Evolutionary conservation across 495 filamentous ascomycete species (phyloP).

Genomic region (Talaromyces wortmannii): DNA sequence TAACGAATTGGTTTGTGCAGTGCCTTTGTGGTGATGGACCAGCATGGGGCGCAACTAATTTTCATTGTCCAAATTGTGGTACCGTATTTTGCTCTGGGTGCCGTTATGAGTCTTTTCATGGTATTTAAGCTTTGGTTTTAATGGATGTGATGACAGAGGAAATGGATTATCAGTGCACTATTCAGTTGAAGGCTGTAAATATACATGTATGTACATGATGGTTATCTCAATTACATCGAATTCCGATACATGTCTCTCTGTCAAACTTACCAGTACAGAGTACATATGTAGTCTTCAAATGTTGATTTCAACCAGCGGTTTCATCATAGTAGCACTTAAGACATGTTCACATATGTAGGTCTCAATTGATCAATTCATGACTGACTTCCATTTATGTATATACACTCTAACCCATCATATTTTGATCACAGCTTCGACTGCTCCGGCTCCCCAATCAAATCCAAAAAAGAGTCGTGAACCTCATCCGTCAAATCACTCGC

Average conservation of each 20-base stretch:
- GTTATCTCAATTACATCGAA: neutral
- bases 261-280: neutral
- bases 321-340: neutral
- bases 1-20: too few relatives aligned
- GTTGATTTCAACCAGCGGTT: neutral
- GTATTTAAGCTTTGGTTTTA: too few relatives aligned
- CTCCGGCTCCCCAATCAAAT: conserved; percentile 58
- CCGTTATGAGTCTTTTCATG: too few relatives aligned
- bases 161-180: too few relatives aligned
- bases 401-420: conserved; percentile 12
- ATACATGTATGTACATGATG: neutral
- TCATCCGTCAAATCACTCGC: conserved; percentile 92
- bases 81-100: too few relatives aligned
- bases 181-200: neutral
- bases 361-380: too few relatives aligned
- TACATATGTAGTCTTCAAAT: too few relatives aligned
- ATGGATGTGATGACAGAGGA: too few relatives aligned
- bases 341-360: too few relatives aligned
- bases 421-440: conserved; percentile 26
- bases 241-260: neutral
- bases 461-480: conserved; percentile 75
- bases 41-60: too few relatives aligned
- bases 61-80: too few relatives aligned
- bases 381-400: conserved; percentile 3
- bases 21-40: too few relatives aligned